Conservation (phyloP, 352 stramenopile species). For the Detonula confervacea region DNA sequence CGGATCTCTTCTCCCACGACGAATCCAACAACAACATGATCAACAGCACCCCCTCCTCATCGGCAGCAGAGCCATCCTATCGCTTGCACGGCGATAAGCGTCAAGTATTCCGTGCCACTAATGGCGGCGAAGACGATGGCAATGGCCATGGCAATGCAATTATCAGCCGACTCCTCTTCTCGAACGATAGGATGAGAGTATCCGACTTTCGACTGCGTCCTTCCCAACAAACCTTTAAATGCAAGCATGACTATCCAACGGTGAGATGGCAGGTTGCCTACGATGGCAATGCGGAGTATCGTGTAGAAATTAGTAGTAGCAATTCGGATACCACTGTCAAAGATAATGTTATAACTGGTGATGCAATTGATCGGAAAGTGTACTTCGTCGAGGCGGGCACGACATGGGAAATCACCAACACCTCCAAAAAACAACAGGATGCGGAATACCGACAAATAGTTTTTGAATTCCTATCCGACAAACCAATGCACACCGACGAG, state of each 20-base stretch:
- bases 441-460: conserved; percentile 32
- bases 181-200: conserved; percentile 41
- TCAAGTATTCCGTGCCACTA: not conserved
- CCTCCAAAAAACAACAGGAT: not conserved
- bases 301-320: conserved; percentile 3
- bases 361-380: conserved; percentile 19
- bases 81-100: conserved; percentile 4
- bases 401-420: conserved; percentile 31
- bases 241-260: conserved; percentile 19
- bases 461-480: conserved; percentile 36
- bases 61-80: not conserved
- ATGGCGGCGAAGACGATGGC: not conserved
- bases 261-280: conserved; percentile 44
- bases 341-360: not conserved
- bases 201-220: conserved; percentile 32
- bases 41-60: not conserved
- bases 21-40: too few relatives aligned
- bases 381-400: conserved; percentile 24
- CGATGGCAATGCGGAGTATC: conserved; percentile 11
- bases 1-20: too few relatives aligned
- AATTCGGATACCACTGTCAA: not conserved
- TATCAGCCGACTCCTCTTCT: conserved; percentile 27
- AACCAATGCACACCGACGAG: conserved; percentile 22
- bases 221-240: not conserved
- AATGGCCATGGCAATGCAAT: not conserved